Percentiles rank a stretch among this genome's conserved stretches.
Conservation (phyloP, 345 rosid species). For the Euphorbia peplus region DNA sequence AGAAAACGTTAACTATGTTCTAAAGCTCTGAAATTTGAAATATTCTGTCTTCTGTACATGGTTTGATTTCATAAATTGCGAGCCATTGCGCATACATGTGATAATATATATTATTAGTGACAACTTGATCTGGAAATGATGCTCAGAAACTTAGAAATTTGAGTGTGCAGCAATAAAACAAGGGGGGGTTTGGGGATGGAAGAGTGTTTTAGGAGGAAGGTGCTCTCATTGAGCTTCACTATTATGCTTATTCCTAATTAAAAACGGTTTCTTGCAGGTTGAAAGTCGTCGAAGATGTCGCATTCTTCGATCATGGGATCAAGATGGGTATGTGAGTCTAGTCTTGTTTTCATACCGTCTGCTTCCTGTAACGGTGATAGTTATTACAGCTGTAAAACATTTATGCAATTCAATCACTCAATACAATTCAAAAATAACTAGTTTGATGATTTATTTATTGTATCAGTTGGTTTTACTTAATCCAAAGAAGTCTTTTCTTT, state of each 20-base stretch:
- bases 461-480: too few species aligned
- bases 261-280: slow-evolving; percentile 40
- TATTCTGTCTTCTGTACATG: background rate
- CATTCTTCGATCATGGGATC: slow-evolving; percentile 76
- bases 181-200: background rate
- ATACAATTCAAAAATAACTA: too few species aligned
- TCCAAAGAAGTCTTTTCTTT: too few species aligned
- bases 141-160: background rate
- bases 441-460: too few species aligned
- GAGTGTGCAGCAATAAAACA: background rate
- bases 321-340: slow-evolving; percentile 78
- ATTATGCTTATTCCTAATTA: background rate
- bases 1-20: background rate
- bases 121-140: background rate
- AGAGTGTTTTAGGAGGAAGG: too few species aligned
- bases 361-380: background rate
- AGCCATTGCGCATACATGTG: background rate
- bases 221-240: background rate
- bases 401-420: too few species aligned
- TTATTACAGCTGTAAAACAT: too few species aligned
- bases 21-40: background rate
- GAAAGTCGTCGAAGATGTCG: slow-evolving; percentile 86
- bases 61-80: too few species aligned
- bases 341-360: slow-evolving; percentile 6
- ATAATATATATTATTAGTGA: slow-evolving; percentile 3